Percentiles rank a stretch among this genome's conserved stretches.
Conservation (phyloP, 352 stramenopile genomes). For the Phytophthora constricta region DNA sequence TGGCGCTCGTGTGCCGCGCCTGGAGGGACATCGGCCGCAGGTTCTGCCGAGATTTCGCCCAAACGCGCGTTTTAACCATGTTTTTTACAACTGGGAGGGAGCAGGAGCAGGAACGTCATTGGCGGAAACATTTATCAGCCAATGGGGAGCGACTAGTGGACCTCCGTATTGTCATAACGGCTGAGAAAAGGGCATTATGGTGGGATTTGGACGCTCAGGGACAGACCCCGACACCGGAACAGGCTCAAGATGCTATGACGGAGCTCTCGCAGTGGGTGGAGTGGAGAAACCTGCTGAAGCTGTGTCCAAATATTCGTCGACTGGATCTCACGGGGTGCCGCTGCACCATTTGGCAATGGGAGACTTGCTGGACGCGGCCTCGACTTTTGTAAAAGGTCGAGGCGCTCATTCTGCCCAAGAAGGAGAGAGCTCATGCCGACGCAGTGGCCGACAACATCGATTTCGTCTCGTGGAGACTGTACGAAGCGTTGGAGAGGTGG, state of each 20-base stretch:
- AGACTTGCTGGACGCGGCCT: slow-evolving; percentile 45
- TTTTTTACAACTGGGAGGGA: slow-evolving; percentile 37
- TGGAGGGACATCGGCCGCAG: slow-evolving; percentile 33
- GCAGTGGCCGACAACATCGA: slow-evolving; percentile 48
- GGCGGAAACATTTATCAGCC: slow-evolving; percentile 19
- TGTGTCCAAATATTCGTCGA: slow-evolving; percentile 44
- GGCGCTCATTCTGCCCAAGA: slow-evolving; percentile 49
- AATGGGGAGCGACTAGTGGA: slow-evolving; percentile 31
- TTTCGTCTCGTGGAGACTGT: slow-evolving; percentile 47
- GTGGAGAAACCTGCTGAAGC: slow-evolving; percentile 43
- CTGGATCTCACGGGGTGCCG: slow-evolving; percentile 51
- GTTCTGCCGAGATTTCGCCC: slow-evolving; percentile 28
- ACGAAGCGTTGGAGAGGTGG: slow-evolving; percentile 41
- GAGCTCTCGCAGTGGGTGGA: slow-evolving; percentile 48
- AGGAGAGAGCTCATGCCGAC: slow-evolving; percentile 33
- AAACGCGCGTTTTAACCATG: slow-evolving; percentile 33
- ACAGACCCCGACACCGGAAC: neutral
- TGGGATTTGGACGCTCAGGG: slow-evolving; percentile 39
- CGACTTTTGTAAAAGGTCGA: slow-evolving; percentile 39
- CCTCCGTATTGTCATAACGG: slow-evolving; percentile 36
- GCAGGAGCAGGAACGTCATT: slow-evolving; percentile 28
- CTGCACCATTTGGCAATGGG: slow-evolving; percentile 50
- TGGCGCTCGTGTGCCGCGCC: slow-evolving; percentile 38
- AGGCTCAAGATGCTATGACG: slow-evolving; percentile 4
- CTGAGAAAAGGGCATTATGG: slow-evolving; percentile 39